Percentiles rank a stretch among this genome's conserved stretches.
phyloP scores from a whole-genome alignment of 2,329 filamentous ascomycete species.

The Penicillium vulpinum region DNA sequence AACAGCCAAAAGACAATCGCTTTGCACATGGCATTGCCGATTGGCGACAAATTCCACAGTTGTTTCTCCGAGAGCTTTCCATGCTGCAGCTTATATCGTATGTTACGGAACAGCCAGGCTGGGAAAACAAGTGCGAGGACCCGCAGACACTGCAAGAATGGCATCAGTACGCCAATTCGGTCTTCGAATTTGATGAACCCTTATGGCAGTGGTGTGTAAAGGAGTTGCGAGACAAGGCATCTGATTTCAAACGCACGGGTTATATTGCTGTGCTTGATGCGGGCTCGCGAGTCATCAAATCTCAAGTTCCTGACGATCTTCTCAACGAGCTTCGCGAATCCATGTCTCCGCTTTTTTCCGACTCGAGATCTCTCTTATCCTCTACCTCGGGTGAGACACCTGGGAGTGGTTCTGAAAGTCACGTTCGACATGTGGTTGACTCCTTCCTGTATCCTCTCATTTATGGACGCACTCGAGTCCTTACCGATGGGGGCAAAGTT shows the following conservation, averaged over 20 bases:
- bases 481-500: conserved; percentile 3
- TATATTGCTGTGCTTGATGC: conserved; percentile 8
- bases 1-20: conserved; percentile 7
- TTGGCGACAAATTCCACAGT: conserved; percentile 5
- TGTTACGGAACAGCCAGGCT: conserved; percentile 6
- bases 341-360: conserved; percentile 3
- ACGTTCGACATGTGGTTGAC: conserved; percentile 6
- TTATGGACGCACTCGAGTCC: conserved; percentile 6
- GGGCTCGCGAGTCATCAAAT: conserved; percentile 6
- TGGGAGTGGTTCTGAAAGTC: not conserved
- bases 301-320: conserved; percentile 1
- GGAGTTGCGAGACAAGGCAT: conserved; percentile 5
- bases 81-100: conserved; percentile 9
- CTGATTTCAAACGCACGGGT: conserved; percentile 7
- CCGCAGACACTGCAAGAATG: conserved; percentile 6
- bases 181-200: conserved; percentile 7
- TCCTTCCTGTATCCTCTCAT: conserved; percentile 9
- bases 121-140: conserved; percentile 7
- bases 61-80: not conserved
- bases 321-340: conserved; percentile 4
- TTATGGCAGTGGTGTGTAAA: conserved; percentile 12
- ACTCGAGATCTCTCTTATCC: not conserved
- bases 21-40: conserved; percentile 10
- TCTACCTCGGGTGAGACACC: not conserved
- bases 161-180: conserved; percentile 3